Base-by-base conservation (phyloP, 2,329 filamentous ascomycete species). In the Xylaria sp. region DNA sequence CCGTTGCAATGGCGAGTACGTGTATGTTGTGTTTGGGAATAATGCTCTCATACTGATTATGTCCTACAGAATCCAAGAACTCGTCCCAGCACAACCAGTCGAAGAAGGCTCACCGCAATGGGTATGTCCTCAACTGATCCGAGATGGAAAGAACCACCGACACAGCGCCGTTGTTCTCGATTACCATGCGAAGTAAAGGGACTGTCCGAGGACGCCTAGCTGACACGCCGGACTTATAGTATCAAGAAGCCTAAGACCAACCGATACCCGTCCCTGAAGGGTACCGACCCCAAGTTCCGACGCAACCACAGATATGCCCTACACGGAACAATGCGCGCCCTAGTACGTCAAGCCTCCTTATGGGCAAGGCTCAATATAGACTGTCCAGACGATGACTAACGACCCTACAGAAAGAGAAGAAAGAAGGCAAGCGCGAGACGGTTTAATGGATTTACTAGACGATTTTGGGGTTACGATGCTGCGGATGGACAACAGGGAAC, bases 161-260 rank as follows among this genome's bases (percentile, higher is more conserved):
- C 46, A 28, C 51, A 31, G 56, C 34, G 8, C 54, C 50, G 5
- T 51, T 23, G 13, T n/a, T 23, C 57, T 46, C 31, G 23, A 34
- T 41, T 41, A 12, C 9, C 52, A 9, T 44, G 31, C 20, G 9
- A n/a, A 20, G 1, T 23, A 39, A 15, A 37, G 12, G 23, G 13
- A 28, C 20, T 39, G 2, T 41, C 28, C 28, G 28, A 10, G 34
- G 52, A 52, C 5, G 10, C 25, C 34, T 61, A 28, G 58, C 73
- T 77, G 60, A 76, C 51, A 23, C 41, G 60, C 64, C 55, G 52
- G 48, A 60, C 28, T 71, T 57, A 13, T 83, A 98, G 95, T 88
- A 99, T 99, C 91, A 98, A 98, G 92, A 98, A 98, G 92, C 96
- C 96, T 77, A 98, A 97, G 91, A 98, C 96, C 83, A 91, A 94